phyloP scores from a whole-genome alignment of 306 rosid genomes.

The Parietaria judaica region DNA sequence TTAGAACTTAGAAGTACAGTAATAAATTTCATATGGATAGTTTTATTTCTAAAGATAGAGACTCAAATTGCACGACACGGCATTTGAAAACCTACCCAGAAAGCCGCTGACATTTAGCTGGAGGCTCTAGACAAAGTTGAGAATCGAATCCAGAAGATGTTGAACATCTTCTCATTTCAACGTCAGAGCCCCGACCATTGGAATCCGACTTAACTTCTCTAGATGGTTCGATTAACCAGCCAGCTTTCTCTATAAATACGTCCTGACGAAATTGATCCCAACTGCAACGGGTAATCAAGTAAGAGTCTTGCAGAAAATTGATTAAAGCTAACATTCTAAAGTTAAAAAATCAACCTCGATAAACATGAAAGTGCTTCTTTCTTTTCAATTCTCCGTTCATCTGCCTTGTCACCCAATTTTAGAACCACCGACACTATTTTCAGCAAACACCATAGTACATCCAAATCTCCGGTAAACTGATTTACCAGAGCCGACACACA shows the following conservation, averaged over 20 bases:
- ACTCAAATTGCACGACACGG: background rate
- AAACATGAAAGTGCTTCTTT: slow-evolving; percentile 52
- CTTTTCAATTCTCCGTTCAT: slow-evolving; percentile 28
- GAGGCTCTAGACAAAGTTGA: slow-evolving; percentile 31
- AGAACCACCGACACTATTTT: slow-evolving; percentile 47
- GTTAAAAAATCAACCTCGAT: slow-evolving; percentile 45
- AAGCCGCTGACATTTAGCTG: slow-evolving; percentile 37
- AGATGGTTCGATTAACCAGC: slow-evolving; percentile 41
- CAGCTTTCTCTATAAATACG: slow-evolving; percentile 57
- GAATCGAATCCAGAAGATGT: slow-evolving; percentile 29
- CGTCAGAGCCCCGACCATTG: slow-evolving; percentile 21
- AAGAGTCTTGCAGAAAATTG: background rate
- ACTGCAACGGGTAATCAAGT: slow-evolving; percentile 34
- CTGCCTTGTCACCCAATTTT: slow-evolving; percentile 41
- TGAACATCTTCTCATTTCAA: slow-evolving; percentile 32
- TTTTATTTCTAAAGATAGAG: too few species aligned
- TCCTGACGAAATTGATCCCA: slow-evolving; percentile 85
- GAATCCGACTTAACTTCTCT: slow-evolving; percentile 19
- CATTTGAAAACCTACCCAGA: slow-evolving; percentile 27
- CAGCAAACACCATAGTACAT: slow-evolving; percentile 61
- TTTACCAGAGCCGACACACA: slow-evolving; percentile 46
- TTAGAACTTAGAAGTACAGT: background rate
- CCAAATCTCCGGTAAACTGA: slow-evolving; percentile 16
- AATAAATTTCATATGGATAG: too few species aligned
- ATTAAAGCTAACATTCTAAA: slow-evolving; percentile 11